A percentile compares a stretch with the other conserved stretches of the same genome.
phyloP scores from a whole-genome alignment of 1,139 yeast genomes.

The Hansenula lynferdii region DNA sequence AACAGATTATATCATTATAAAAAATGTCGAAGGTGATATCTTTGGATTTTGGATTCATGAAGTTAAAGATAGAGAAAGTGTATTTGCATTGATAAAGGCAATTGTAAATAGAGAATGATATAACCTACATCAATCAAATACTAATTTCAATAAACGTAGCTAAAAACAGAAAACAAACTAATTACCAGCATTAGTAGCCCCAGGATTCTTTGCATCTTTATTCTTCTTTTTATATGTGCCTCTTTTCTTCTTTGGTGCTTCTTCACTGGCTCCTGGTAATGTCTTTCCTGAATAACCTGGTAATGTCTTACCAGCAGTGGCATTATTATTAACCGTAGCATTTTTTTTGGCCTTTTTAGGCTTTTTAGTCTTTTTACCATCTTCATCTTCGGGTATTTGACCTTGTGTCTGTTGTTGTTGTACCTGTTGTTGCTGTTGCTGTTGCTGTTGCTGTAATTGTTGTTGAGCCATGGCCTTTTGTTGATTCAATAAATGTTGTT shows the following conservation, averaged over 20 bases:
- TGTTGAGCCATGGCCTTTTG: slow-evolving; percentile 19
- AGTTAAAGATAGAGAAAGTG: slow-evolving; percentile 62
- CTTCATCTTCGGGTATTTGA: slow-evolving; percentile 14
- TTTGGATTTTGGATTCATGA: slow-evolving; percentile 90
- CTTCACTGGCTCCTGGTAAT: slow-evolving; percentile 18
- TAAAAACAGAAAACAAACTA: background rate
- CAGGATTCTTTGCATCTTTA: slow-evolving; percentile 14
- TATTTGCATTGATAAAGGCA: slow-evolving; percentile 56
- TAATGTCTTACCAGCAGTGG: slow-evolving; percentile 20
- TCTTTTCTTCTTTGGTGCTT: slow-evolving; percentile 24
- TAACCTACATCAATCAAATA: no score
- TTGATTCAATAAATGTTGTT: slow-evolving; percentile 15
- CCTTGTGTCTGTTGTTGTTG: slow-evolving; percentile 11
- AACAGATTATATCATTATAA: slow-evolving; percentile 76
- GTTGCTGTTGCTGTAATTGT: slow-evolving; percentile 18
- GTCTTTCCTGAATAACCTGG: slow-evolving; percentile 23
- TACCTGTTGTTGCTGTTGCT: slow-evolving; percentile 3
- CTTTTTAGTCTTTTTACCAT: slow-evolving; percentile 14
- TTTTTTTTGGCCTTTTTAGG: slow-evolving; percentile 13
- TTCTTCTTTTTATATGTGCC: slow-evolving; percentile 25
- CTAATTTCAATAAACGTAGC: no score
- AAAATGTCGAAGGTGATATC: slow-evolving; percentile 70
- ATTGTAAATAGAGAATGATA: slow-evolving; percentile 30
- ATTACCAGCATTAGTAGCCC: background rate
- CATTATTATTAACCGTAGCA: slow-evolving; percentile 6